Base-by-base conservation (phyloP, 2,329 filamentous ascomycete species). In the Tolypocladium pustulatum region DNA sequence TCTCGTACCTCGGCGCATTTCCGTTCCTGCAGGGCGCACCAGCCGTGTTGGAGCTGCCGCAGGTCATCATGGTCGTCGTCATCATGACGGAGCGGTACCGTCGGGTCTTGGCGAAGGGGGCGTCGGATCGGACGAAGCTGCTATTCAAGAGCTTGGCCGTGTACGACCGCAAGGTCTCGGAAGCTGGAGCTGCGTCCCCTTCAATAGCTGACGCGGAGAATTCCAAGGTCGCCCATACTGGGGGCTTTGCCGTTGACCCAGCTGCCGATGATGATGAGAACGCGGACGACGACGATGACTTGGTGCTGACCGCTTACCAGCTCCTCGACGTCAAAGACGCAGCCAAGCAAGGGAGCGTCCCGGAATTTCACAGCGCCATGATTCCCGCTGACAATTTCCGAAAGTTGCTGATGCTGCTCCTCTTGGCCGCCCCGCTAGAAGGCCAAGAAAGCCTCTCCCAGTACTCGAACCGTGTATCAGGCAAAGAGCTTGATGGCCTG, bases 341-440 rank as follows among this genome's bases (percentile, higher is more conserved):
- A 0, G 83, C 85, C 63, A 80, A 79, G 62, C 76, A 82, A 4
- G 78, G 76, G 20, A 76, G 79, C 61, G 68, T 71, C 4, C 71
- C 78, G 0, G 78, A 78, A 4, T 80, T 83, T 1, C 79, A 83
- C 51, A 80, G 81, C n/a, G 84, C 86, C 36, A 84, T 88, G 63
- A 88, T 91, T 56, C 88, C 88, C 0, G 82, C 84, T 0, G 87
- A 91, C 67, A 90, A 90, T 66, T 83, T 90, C 58, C 80, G 85
- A 52, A 86, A 84, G 65, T 73, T 91, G 9, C 72, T 91, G 36
- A 87, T 89, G 81, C 76, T 91, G 4, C 76, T 91, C 15, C 75
- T 91, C 1, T 73, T 91, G 10, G 75, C 84, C 40, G 84, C 88
- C 1, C 87, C 88, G 0, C 72, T 91, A 6, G 78, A 80, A 54